These are phyloP conservation scores for Umbilicaria muhlenbergii DNA, from an alignment of 495 filamentous ascomycete species.

Conservation along the genomic window DNA sequence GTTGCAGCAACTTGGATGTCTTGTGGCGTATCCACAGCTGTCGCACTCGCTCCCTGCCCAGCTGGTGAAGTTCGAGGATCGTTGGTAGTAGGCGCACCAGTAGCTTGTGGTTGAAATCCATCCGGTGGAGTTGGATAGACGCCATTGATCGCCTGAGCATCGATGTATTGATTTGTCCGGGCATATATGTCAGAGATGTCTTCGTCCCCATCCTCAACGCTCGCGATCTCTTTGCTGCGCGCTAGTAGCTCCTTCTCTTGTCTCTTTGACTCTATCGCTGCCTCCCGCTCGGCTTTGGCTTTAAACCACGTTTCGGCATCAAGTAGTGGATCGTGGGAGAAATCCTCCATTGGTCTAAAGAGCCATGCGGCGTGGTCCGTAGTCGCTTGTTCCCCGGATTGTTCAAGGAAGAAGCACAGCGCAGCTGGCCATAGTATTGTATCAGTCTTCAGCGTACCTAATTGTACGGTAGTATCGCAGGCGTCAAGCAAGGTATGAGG, in stretches of 20 bases:
- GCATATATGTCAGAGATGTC: conserved; percentile 15
- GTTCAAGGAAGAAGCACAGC: conserved; percentile 26
- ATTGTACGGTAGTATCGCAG: neutral
- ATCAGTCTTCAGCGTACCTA: neutral
- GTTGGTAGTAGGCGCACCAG: conserved; percentile 32
- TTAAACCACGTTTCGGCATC: conserved; percentile 56
- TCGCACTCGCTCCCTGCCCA: conserved; percentile 11
- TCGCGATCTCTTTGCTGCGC: conserved; percentile 24
- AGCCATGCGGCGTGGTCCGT: conserved; percentile 5
- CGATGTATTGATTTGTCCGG: conserved; percentile 33
- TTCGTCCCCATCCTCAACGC: neutral
- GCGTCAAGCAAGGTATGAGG: neutral
- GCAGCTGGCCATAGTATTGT: conserved; percentile 32
- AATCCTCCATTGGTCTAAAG: conserved; percentile 7
- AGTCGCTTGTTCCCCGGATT: neutral
- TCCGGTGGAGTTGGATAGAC: conserved; percentile 87
- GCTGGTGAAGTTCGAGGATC: conserved; percentile 14
- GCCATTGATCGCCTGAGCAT: conserved; percentile 37
- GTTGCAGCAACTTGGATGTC: conserved; percentile 6
- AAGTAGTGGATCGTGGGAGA: conserved; percentile 40
- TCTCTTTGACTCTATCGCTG: conserved; percentile 26
- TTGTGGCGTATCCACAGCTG: conserved; percentile 2
- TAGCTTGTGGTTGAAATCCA: conserved; percentile 35
- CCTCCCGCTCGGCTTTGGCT: conserved; percentile 30
- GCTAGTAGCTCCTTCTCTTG: conserved; percentile 34